phyloP scores from a whole-genome alignment of 2,329 filamentous ascomycete genomes.

The Neocatenulostroma microsporum region DNA sequence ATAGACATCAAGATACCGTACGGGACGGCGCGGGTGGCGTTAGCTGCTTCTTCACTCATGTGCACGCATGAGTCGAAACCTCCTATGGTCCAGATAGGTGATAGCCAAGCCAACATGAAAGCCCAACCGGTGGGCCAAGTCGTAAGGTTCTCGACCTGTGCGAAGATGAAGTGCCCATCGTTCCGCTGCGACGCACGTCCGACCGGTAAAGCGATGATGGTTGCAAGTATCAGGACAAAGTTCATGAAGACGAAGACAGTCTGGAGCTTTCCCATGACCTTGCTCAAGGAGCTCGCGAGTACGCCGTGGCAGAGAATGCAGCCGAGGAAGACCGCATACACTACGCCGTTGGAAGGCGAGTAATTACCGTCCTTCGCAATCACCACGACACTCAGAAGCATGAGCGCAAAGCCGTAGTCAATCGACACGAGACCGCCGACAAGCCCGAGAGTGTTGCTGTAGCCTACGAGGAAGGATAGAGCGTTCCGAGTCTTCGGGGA shows the following conservation, averaged over 20 bases:
- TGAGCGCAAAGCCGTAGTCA: conserved; percentile 51
- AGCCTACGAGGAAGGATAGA: conserved; percentile 53
- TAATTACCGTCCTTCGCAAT: conserved; percentile 51
- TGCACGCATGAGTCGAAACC: conserved; percentile 52
- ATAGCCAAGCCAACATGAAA: conserved; percentile 54
- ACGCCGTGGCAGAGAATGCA: conserved; percentile 49
- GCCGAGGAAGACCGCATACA: conserved; percentile 52
- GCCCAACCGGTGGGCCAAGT: conserved; percentile 42
- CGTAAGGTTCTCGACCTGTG: conserved; percentile 49
- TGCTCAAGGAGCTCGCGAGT: conserved; percentile 46
- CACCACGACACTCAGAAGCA: conserved; percentile 53
- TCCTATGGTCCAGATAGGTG: conserved; percentile 54
- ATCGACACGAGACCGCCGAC: conserved; percentile 56
- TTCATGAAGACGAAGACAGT: conserved; percentile 50
- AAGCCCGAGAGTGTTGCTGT: conserved; percentile 54
- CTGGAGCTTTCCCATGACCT: conserved; percentile 53
- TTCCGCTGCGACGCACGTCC: conserved; percentile 34
- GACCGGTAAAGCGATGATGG: conserved; percentile 50
- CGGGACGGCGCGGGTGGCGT: conserved; percentile 53
- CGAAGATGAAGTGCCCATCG: conserved; percentile 47
- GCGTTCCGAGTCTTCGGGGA: conserved; percentile 49
- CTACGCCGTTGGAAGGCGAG: conserved; percentile 47
- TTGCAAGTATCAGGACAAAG: conserved; percentile 47
- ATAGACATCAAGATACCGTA: conserved; percentile 53
- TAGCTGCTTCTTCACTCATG: conserved; percentile 54